Conservation (phyloP, 768 basidiomycete species). For the Strobilomyces confusus region DNA sequence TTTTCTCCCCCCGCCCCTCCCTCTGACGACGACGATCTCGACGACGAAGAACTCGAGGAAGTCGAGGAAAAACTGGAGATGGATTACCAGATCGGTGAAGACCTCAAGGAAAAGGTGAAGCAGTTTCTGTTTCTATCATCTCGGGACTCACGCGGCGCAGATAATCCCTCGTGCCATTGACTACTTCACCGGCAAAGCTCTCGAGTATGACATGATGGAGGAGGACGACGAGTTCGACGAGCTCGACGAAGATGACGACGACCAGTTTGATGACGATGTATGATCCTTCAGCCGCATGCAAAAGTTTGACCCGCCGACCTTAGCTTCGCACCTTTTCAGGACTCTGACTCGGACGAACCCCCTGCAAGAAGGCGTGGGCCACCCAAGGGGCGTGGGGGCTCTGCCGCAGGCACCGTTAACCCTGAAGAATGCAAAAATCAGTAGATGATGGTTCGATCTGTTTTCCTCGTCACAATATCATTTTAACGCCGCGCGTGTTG, state of each 20-base stretch:
- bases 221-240: constrained; percentile 61
- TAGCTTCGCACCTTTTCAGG: constrained; percentile 36
- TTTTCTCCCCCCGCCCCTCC: constrained; percentile 82
- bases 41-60: constrained; percentile 83
- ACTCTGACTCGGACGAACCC: constrained; percentile 69
- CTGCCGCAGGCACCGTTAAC: constrained; percentile 39
- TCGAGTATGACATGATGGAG: constrained; percentile 67
- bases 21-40: constrained; percentile 65
- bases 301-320: constrained; percentile 16
- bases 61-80: constrained; percentile 91
- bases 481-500: constrained; percentile 7
- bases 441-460: constrained; percentile 36
- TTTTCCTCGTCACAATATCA: constrained; percentile 19
- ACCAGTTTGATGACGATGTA: constrained; percentile 59
- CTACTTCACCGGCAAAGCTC: constrained; percentile 96
- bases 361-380: constrained; percentile 56
- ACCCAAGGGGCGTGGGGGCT: constrained; percentile 52
- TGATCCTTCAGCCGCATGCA: constrained; percentile 20
- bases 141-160: constrained; percentile 36
- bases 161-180: constrained; percentile 94
- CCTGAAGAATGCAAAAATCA: constrained; percentile 93
- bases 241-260: constrained; percentile 48
- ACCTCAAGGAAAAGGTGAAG: constrained; percentile 92
- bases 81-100: constrained; percentile 98
- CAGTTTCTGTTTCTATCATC: not conserved